Percentiles rank a stretch among this genome's conserved stretches.
phyloP scores from a whole-genome alignment of 1,284 basidiomycete species.

The Hypsizygus ulmarius region DNA sequence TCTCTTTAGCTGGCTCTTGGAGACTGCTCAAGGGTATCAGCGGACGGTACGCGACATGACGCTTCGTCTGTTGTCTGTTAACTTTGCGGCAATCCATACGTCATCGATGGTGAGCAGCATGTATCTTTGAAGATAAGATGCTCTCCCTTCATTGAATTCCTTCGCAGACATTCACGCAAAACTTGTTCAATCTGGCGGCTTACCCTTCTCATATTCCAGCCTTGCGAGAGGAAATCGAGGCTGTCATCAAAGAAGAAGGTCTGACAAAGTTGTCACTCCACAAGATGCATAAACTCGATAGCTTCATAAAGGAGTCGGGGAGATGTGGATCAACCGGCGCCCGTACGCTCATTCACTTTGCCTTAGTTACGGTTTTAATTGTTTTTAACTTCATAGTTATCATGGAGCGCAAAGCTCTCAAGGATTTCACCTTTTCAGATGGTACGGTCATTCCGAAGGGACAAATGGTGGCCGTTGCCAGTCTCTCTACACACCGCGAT shows the following conservation, averaged over 20 bases:
- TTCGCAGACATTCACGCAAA: slow-evolving; percentile 29
- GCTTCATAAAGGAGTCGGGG: slow-evolving; percentile 47
- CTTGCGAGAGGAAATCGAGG: slow-evolving; percentile 45
- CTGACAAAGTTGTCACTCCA: slow-evolving; percentile 43
- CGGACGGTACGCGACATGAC: slow-evolving; percentile 25
- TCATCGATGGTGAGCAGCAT: slow-evolving; percentile 25
- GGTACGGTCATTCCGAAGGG: slow-evolving; percentile 37
- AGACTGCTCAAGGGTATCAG: slow-evolving; percentile 23
- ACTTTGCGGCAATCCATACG: slow-evolving; percentile 37
- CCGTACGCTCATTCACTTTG: slow-evolving; percentile 19
- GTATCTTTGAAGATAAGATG: neutral
- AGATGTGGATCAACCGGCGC: slow-evolving; percentile 31
- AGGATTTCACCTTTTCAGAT: slow-evolving; percentile 38
- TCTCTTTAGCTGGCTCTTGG: slow-evolving; percentile 35
- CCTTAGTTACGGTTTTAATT: neutral
- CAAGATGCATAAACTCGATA: slow-evolving; percentile 48
- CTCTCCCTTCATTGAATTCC: neutral
- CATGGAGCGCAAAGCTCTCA: slow-evolving; percentile 29
- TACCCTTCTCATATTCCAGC: slow-evolving; percentile 38
- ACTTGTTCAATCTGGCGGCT: slow-evolving; percentile 40
- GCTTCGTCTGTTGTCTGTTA: slow-evolving; percentile 30
- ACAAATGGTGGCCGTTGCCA: slow-evolving; percentile 27
- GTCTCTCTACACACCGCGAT: slow-evolving; percentile 30
- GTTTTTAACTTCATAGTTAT: slow-evolving; percentile 17
- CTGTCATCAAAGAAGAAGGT: slow-evolving; percentile 35